Percentiles rank a stretch among this genome's conserved stretches.
phyloP scores from a whole-genome alignment of 2,329 filamentous ascomycete species.

The Penicillium digitatum region DNA sequence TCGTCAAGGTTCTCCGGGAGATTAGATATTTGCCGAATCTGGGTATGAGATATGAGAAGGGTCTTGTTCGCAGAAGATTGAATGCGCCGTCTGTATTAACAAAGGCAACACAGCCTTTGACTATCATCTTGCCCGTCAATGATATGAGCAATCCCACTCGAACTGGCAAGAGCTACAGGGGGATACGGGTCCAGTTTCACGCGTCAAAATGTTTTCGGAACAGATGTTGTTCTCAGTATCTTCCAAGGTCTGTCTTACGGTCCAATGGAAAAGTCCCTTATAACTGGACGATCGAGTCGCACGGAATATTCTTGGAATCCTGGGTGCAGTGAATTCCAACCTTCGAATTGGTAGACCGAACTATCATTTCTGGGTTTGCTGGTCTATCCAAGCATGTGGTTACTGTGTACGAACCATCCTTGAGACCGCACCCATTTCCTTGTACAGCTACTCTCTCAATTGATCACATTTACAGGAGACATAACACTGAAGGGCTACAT shows the following conservation, averaged over 20 bases:
- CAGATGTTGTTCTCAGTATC: background rate
- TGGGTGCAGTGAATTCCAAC: constrained; percentile 25
- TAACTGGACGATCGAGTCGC: constrained; percentile 27
- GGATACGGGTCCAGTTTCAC: background rate
- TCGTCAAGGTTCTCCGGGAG: background rate
- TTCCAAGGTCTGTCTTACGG: background rate
- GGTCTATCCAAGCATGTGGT: constrained; percentile 57
- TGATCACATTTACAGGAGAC: constrained; percentile 62
- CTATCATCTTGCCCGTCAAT: background rate
- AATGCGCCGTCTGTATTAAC: background rate
- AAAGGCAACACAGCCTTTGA: background rate
- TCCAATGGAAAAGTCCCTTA: background rate
- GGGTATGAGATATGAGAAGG: background rate
- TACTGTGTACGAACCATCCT: background rate
- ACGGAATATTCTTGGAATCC: constrained; percentile 31
- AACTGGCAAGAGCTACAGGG: background rate
- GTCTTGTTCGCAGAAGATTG: background rate
- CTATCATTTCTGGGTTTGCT: constrained; percentile 48
- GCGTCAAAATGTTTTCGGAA: background rate
- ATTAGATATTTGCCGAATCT: background rate
- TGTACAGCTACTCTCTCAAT: constrained; percentile 63
- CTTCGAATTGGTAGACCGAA: background rate
- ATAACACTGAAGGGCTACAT: constrained; percentile 63
- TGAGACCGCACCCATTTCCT: background rate
- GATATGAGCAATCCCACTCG: background rate